phyloP scores from a whole-genome alignment of 495 filamentous ascomycete genomes.

The Talaromyces borbonicus region DNA sequence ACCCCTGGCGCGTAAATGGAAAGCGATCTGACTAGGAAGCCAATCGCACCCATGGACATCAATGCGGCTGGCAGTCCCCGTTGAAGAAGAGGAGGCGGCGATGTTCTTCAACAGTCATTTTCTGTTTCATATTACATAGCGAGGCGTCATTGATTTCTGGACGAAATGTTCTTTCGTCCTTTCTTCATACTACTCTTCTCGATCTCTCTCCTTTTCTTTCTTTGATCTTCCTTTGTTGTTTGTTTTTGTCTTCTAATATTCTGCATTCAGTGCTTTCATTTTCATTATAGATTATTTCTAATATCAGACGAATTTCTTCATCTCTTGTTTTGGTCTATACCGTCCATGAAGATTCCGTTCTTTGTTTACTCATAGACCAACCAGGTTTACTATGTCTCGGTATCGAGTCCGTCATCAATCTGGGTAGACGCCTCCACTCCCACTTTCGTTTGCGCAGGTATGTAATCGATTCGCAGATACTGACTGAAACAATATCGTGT shows the following conservation, averaged over 20 bases:
- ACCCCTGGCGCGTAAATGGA: constrained; percentile 5
- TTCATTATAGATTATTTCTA: constrained; percentile 2
- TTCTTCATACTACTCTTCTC: neutral
- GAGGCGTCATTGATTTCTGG: too few species aligned
- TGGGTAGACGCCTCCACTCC: constrained; percentile 3
- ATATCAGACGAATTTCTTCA: neutral
- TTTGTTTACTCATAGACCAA: neutral
- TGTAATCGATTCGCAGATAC: neutral
- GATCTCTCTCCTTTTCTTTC: neutral
- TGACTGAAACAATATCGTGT: constrained; percentile 18
- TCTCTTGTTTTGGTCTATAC: neutral
- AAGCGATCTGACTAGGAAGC: neutral
- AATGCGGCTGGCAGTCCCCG: neutral
- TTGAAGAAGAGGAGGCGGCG: neutral
- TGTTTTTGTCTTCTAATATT: neutral
- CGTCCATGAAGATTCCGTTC: neutral
- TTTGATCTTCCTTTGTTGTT: neutral
- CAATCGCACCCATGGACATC: neutral
- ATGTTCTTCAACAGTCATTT: neutral
- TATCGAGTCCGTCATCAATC: neutral
- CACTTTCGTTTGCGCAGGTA: neutral
- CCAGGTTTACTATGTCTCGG: constrained; percentile 6
- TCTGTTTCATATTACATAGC: constrained; percentile 3
- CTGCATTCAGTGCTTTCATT: too few species aligned
- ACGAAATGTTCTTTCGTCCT: too few species aligned